Evolutionary conservation across 257 asterid genomes (phyloP), one percentile per base, ranked within the genome.

Genomic region (Solanum chilense): DNA sequence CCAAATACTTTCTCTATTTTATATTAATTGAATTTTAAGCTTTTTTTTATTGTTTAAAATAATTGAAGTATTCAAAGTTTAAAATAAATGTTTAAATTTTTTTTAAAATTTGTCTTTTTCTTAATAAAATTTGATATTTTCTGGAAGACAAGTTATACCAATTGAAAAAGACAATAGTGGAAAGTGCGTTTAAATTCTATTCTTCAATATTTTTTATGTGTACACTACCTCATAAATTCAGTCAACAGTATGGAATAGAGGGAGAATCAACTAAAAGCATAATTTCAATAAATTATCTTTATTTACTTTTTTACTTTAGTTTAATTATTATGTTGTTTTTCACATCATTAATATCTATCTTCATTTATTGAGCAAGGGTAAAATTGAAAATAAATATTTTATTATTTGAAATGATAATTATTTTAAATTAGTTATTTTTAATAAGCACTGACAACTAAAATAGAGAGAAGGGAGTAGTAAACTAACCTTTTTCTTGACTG

Each of bases 401-500:
- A 23, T 25, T 25, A 25, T 5, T 12, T 12, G 0, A 66, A 66
- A 5, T 66, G 2, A 25, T 27, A 64, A 64, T 2, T 62, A 62
- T 62, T 62, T 62, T 23, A 7, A 11, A 62, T 62, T 3, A 62
- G 2, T n/a, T 64, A 64, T 64, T 64, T 64, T 64, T 64, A n/a
- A 12, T 12, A 25, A 25, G 35, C 18, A 66, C 10, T n/a, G 10
- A 25, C 0, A 66, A 12, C 0, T 25, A 66, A 66, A 64, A 25
- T 66, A n/a, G 33, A 12, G 0, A n/a, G 16, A 12, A 0, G 7
- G 16, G 33, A n/a, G 4, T 0, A 5, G 35, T 25, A 69, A 69
- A 69, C 62, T 81, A 33, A 94, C 98, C 96, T 95, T 95, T 89
- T 95, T 95, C 93, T 94, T 95, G 88, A 95, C 98, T 8, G 92